These are phyloP conservation scores for Pestalotiopsis sp. DNA, from an alignment of 2,329 filamentous ascomycete species.

Conservation along the genomic window DNA sequence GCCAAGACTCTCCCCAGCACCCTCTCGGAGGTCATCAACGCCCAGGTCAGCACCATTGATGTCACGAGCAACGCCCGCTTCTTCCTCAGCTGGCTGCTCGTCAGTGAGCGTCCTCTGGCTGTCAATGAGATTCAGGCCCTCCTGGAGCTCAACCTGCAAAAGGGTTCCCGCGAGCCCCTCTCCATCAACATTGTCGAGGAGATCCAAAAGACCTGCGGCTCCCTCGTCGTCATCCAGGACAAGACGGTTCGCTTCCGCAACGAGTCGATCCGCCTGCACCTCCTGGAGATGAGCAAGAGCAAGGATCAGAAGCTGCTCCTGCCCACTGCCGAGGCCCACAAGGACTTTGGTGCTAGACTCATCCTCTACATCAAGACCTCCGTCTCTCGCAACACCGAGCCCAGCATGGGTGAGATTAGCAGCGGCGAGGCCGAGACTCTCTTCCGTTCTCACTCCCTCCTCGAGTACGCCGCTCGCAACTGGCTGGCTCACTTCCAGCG, in stretches of 20 bases:
- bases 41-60: not conserved
- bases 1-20: not conserved
- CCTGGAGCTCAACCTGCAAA: slow-evolving; percentile 20
- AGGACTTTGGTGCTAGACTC: not conserved
- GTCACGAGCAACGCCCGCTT: not conserved
- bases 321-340: slow-evolving; percentile 18
- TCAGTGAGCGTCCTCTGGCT: slow-evolving; percentile 19
- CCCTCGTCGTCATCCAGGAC: slow-evolving; percentile 19
- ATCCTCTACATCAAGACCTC: not conserved
- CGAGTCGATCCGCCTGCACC: slow-evolving; percentile 19
- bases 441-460: not conserved
- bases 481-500: not conserved
- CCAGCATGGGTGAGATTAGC: not conserved
- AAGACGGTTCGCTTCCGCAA: slow-evolving; percentile 22
- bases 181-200: slow-evolving; percentile 20
- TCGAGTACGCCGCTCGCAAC: not conserved
- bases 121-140: slow-evolving; percentile 20
- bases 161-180: slow-evolving; percentile 18
- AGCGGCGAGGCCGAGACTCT: not conserved
- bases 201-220: slow-evolving; percentile 19
- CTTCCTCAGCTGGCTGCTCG: slow-evolving; percentile 20
- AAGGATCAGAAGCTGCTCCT: slow-evolving; percentile 19
- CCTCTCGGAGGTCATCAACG: not conserved
- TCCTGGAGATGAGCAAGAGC: slow-evolving; percentile 18
- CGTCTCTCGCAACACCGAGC: not conserved